These are phyloP conservation scores for Wickerhamomyces alni DNA, from an alignment of 805 yeast genomes.

Conservation along the genomic window DNA sequence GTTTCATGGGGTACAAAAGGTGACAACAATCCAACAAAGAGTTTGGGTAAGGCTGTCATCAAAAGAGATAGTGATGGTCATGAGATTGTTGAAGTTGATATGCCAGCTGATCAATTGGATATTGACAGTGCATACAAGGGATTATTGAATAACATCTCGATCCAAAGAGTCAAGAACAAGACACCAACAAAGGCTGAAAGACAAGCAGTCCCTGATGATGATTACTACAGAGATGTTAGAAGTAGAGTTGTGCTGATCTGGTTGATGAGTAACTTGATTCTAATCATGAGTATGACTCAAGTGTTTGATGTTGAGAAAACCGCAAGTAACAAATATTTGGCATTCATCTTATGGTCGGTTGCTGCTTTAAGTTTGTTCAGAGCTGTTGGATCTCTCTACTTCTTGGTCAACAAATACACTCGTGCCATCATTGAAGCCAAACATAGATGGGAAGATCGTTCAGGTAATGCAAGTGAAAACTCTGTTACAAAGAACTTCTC, in stretches of 20 bases:
- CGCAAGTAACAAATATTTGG: constrained; percentile 66
- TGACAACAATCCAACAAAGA: constrained; percentile 65
- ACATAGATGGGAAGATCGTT: constrained; percentile 31
- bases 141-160: constrained; percentile 64
- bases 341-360: constrained; percentile 87
- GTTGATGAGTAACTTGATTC: constrained; percentile 76
- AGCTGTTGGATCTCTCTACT: constrained; percentile 75
- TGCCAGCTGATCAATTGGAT: constrained; percentile 62
- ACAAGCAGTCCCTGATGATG: constrained; percentile 46
- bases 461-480: constrained; percentile 14
- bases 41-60: constrained; percentile 71
- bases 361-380: constrained; percentile 79
- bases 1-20: constrained; percentile 99
- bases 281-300: constrained; percentile 85
- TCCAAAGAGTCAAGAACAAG: constrained; percentile 56
- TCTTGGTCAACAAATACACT: constrained; percentile 40
- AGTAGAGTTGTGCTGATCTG: constrained; percentile 94
- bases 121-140: constrained; percentile 80
- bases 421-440: constrained; percentile 34
- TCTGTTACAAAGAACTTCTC: constrained; percentile 7
- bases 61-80: constrained; percentile 68
- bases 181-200: constrained; percentile 37
- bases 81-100: constrained; percentile 73
- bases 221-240: constrained; percentile 91
- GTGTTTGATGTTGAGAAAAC: constrained; percentile 66